Base-by-base conservation (phyloP, 208 protist species). In the Acanthamoeba castellanii region DNA sequence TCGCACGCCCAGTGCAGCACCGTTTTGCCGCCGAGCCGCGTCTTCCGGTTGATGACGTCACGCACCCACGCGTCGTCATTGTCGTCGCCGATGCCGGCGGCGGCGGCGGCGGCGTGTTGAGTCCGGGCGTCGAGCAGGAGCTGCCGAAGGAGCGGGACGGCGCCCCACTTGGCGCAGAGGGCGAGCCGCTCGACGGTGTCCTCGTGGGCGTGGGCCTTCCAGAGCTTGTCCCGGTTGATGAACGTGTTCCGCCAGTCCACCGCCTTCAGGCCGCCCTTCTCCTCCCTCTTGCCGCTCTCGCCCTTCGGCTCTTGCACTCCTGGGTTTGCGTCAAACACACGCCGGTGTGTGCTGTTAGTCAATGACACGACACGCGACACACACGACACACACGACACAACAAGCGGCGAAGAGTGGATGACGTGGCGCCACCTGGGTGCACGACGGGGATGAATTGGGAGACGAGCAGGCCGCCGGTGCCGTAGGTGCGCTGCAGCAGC, bases 121-220 rank as follows among this genome's bases (percentile, higher is more conserved):
- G 13, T 14, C 0, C 34, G 68, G 68, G 13, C 22, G 2, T 76
- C 74, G 45, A 3, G 20, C 20, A 82, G 74, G 7, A 82, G 37
- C 30, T 52, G 74, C 11, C 30, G 74, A 37, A 82, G 74, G 14
- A 82, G 45, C 74, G 74, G 16, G 0, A 82, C 74, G 16, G 74
- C 74, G 74, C 74, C 74, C 74, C 74, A 82, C 45, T 82, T 82
- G 45, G 74, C 74, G 74, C 74, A 82, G 37, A 82, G 74, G 2
- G 74, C 74, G 37, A 82, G 74, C 22, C 74, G 32, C 45, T 82
- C 74, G 5, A 82, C 74, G 37, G 74, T 18, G n/a, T 82, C 74
- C 74, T 82, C 74, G 18, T 18, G n/a, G 32, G 45, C 22, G 45
- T 82, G 74, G 32, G 74, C 32, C 45, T 82, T 82, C 74, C 74